Conservation (phyloP, 1,139 yeast species). For the Candida neerlandica region DNA sequence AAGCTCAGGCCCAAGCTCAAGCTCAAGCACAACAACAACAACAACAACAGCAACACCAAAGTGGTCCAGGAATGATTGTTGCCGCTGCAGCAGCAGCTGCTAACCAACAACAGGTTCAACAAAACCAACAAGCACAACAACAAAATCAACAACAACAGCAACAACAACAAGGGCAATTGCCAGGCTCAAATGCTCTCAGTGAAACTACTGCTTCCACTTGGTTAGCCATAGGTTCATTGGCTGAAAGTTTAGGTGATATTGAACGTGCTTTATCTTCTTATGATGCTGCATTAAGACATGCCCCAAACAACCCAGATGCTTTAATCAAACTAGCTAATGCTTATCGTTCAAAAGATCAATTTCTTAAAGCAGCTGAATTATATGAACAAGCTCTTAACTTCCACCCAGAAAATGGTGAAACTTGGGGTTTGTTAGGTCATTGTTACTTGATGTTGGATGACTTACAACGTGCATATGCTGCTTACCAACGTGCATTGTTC, state of each 20-base stretch:
- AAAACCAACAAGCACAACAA: constrained; percentile 9
- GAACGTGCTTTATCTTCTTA: constrained; percentile 89
- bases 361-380: constrained; percentile 90
- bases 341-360: constrained; percentile 86
- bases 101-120: constrained; percentile 12
- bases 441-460: constrained; percentile 97
- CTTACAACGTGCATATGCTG: constrained; percentile 90
- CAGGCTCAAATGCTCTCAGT: constrained; percentile 26
- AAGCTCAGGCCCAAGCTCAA: constrained; percentile 1
- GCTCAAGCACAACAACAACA: constrained; percentile 7
- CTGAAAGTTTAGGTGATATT: constrained; percentile 85
- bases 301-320: constrained; percentile 84
- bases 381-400: constrained; percentile 84
- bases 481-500: constrained; percentile 93
- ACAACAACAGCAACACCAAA: constrained; percentile 12
- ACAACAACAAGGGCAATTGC: constrained; percentile 11
- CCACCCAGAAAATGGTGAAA: constrained; percentile 89
- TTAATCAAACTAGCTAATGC: constrained; percentile 84
- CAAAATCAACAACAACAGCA: constrained; percentile 15
- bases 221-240: constrained; percentile 88
- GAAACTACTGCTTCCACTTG: constrained; percentile 89
- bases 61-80: constrained; percentile 16
- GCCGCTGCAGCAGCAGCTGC: constrained; percentile 17
- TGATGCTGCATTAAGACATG: constrained; percentile 86
- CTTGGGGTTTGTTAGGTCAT: constrained; percentile 97